These are phyloP conservation scores for Talaromyces ruber DNA, from an alignment of 495 filamentous ascomycete genomes.

Conservation along the genomic window DNA sequence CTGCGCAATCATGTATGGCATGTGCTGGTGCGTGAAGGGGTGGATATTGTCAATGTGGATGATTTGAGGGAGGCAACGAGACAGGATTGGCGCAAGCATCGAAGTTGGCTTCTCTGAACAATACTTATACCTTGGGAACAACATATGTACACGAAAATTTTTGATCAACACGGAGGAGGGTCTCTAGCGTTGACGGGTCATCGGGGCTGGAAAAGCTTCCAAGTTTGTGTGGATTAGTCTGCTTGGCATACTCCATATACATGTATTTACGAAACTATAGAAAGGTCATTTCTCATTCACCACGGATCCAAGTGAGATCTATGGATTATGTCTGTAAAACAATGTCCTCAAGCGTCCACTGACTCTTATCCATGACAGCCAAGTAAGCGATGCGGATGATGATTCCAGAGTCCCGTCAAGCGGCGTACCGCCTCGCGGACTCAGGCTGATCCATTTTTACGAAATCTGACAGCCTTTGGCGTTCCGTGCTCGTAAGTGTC, in stretches of 20 bases:
- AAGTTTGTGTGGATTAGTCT: background rate
- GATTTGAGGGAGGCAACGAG: slow-evolving; percentile 15
- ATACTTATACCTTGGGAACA: background rate
- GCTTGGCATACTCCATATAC: background rate
- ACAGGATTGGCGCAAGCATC: slow-evolving; percentile 13
- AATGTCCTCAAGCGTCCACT: too few species aligned
- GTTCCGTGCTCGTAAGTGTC: too few species aligned
- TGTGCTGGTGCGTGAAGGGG: slow-evolving; percentile 52
- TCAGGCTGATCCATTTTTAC: too few species aligned
- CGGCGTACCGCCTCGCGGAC: too few species aligned
- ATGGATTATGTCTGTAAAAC: too few species aligned
- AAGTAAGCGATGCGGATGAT: too few species aligned
- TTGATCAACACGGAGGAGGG: too few species aligned
- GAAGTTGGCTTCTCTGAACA: slow-evolving; percentile 8
- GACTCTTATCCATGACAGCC: too few species aligned
- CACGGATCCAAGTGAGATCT: background rate
- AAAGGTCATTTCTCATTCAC: background rate
- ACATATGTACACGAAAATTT: background rate
- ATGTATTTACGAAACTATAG: background rate
- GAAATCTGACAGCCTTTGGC: too few species aligned
- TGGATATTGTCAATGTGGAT: slow-evolving; percentile 13
- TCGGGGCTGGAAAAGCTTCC: background rate
- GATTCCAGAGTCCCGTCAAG: too few species aligned
- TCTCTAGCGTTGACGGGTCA: background rate
- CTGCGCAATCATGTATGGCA: slow-evolving; percentile 60